Evolutionary conservation across 352 stramenopile species (phyloP), one percentile per base, ranked within the genome.

Genomic region (Thalassiosira livingstoniorum): DNA sequence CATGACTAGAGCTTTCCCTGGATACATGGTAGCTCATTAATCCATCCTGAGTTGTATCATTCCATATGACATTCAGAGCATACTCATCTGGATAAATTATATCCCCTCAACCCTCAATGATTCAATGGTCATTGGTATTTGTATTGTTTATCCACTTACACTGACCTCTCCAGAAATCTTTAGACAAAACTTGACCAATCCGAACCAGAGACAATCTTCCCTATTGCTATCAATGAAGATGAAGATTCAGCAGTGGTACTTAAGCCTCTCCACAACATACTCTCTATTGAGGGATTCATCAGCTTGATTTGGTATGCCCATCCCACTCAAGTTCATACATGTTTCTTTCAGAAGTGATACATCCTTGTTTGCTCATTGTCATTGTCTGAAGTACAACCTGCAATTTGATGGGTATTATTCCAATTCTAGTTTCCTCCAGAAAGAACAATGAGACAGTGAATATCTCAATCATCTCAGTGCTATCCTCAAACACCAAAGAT

Each of bases 121-220:
- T 7, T 67, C 29, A 21, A 25, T 25, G 4, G 25, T 67, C 15
- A n/a, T 4, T 67, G 4, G 21, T 39, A 23, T 23, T 67, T 31
- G 11, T 61, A 61, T 61, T 37, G 58, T 67, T 67, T 10, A 10
- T 45, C 21, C 29, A 67, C 4, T 21, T 29, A 67, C 25, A 29
- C 37, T 42, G 4, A n/a, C 27, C 27, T 39, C 42, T 39, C 58
- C 58, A 67, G 7, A 45, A 15, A 11, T 21, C 11, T n/a, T 67
- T 67, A 11, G 58, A 67, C 58, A 67, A 45, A 31, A 43, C 32
- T 37, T 37, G 4, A 21, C 58, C 58, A 43, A 67, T 23, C 58
- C 58, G 42, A 35, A 67, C 42, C 15, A 29, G n/a, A n/a, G 58
- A 7, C 42, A 29, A 4, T 39, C 21, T 11, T 5, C 5, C 7